phyloP scores from a whole-genome alignment of 2,329 filamentous ascomycete species.

The Colletotrichum ledebouriae region DNA sequence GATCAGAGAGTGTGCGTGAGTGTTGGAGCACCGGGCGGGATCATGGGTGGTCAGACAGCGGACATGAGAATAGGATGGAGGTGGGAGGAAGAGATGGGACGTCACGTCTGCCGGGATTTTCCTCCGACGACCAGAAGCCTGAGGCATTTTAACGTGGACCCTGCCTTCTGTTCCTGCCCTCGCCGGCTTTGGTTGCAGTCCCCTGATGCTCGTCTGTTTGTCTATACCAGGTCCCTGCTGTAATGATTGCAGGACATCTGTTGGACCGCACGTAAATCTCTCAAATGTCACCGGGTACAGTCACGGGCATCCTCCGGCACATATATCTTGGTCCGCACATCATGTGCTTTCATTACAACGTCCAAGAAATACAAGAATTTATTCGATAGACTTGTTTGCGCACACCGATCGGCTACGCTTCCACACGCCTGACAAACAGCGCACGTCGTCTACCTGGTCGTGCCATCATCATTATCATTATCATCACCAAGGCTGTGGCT shows the following conservation, averaged over 20 bases:
- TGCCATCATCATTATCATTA: neutral
- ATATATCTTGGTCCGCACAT: conserved; percentile 11
- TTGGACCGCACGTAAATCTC: conserved; percentile 7
- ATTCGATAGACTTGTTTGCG: neutral
- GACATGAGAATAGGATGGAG: conserved; percentile 1
- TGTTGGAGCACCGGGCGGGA: conserved; percentile 4
- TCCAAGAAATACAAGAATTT: neutral
- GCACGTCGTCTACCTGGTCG: neutral
- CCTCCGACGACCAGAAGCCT: conserved; percentile 1
- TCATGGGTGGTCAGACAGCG: conserved; percentile 3
- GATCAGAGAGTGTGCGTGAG: conserved; percentile 23
- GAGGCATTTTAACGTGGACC: conserved; percentile 5
- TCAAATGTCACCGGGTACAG: too few relatives aligned
- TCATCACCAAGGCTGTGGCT: conserved; percentile 6
- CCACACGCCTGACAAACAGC: neutral
- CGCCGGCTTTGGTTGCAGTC: neutral
- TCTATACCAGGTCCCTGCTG: too few relatives aligned
- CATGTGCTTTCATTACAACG: conserved; percentile 1
- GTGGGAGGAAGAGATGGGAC: conserved; percentile 11
- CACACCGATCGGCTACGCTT: neutral
- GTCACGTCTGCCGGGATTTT: conserved; percentile 16
- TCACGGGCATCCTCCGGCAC: conserved; percentile 10
- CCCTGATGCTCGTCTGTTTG: neutral
- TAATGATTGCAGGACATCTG: too few relatives aligned
- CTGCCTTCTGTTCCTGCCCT: neutral